phyloP scores from a whole-genome alignment of 148 eudicot species.

The Fagopyrum esculentum region DNA sequence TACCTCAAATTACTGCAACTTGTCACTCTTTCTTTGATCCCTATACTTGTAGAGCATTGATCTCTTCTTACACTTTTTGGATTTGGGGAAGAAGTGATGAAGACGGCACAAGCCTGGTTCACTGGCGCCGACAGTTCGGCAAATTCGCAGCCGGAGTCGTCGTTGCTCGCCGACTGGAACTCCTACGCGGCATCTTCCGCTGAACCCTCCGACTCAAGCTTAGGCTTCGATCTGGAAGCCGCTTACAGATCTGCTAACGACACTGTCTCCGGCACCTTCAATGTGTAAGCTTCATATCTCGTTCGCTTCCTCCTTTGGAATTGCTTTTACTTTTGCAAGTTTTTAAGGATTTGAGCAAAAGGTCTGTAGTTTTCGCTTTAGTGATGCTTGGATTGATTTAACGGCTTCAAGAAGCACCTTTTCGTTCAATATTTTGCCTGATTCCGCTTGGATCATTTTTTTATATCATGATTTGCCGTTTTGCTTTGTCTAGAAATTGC shows the following conservation, averaged over 20 bases:
- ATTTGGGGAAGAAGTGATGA: slow-evolving; percentile 18
- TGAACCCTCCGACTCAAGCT: slow-evolving; percentile 30
- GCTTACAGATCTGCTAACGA: slow-evolving; percentile 94
- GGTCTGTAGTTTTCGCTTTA: neutral
- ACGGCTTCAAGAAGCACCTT: neutral
- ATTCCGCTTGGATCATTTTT: neutral
- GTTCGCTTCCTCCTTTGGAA: neutral
- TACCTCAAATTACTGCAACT: neutral
- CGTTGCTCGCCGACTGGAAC: slow-evolving; percentile 84
- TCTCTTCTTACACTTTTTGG: neutral
- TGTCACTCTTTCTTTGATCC: neutral
- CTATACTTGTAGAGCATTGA: neutral
- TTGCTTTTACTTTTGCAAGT: neutral
- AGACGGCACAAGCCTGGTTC: slow-evolving; percentile 45
- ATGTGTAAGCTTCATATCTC: slow-evolving; percentile 39
- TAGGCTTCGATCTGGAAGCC: slow-evolving; percentile 83
- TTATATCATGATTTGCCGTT: neutral
- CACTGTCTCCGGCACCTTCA: slow-evolving; percentile 79
- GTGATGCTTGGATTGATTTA: neutral
- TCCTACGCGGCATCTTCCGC: slow-evolving; percentile 63
- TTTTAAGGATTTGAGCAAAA: neutral
- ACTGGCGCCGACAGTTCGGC: slow-evolving; percentile 28
- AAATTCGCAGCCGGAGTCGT: slow-evolving; percentile 30
- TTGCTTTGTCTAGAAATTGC: neutral
- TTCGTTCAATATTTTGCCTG: neutral